Base-by-base conservation (phyloP, 805 yeast species). In the Metahyphopichia silvanorum region DNA sequence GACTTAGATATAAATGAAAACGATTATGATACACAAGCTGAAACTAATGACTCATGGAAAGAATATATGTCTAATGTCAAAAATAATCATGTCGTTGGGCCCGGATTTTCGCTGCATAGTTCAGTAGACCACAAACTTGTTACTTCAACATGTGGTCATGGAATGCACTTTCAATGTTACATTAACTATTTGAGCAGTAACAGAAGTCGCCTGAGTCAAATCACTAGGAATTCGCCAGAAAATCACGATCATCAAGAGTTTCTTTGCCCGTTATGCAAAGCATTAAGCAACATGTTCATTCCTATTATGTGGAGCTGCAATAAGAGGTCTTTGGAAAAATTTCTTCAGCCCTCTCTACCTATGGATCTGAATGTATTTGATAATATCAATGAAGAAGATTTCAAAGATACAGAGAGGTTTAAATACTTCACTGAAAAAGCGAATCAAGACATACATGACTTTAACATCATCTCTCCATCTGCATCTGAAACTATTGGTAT, bases 191-290 rank as follows among this genome's bases (percentile, higher is more conserved):
- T 82, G 48, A 64, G 67, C 20, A 72, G 80, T n/a, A 67, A 72
- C 26, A 63, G 75, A 32, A 57, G 69, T 5, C 70, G 81, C 11
- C 77, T 74, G 44, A 76, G 71, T 12, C 95, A 87, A 49, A 76
- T 88, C 21, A 85, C 95, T 0, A 69, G 95, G 50, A 86, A 89
- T 31, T 67, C 80, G 4, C 95, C 96, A 0, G 95, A 83, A 42
- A 78, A 84, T 40, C 59, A 69, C 9, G 79, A 78, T 18, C 76
- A 76, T 36, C 76, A 78, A 6, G 95, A 89, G 47, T 82, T 86
- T 43, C 60, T 86, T 16, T 91, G 98, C 50, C 98, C 98, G 0
- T 69, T 91, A 22, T 91, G 98, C 64, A 87, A 87, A 39, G 82
- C 95, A 0, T 66, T 91, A 27, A 84, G 83, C 50, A 91, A 91